Conservation (phyloP, 2,329 filamentous ascomycete species). For the Alternaria solani region DNA sequence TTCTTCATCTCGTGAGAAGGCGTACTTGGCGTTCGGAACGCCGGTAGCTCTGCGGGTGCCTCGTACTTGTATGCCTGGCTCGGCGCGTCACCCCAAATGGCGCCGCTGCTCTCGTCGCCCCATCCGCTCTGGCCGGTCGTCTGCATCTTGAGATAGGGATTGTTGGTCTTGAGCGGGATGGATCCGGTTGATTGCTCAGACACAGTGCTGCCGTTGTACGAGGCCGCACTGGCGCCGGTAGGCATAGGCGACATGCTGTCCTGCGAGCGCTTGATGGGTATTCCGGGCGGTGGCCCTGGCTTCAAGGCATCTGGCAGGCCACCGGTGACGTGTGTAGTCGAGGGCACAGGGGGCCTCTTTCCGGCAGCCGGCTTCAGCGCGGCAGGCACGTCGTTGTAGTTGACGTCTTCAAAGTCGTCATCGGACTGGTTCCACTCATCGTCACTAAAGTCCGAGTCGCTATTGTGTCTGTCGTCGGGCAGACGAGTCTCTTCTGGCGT, state of each 20-base stretch:
- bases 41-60: constrained; percentile 53
- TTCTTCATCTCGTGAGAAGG: constrained; percentile 50
- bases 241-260: constrained; percentile 42
- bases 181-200: constrained; percentile 40
- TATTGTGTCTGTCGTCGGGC: constrained; percentile 32
- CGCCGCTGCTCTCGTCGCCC: constrained; percentile 48
- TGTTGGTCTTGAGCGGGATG: constrained; percentile 52
- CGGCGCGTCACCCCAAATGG: constrained; percentile 50
- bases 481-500: constrained; percentile 34
- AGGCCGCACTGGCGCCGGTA: constrained; percentile 39
- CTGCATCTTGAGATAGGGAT: constrained; percentile 55
- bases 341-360: constrained; percentile 31
- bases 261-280: constrained; percentile 39
- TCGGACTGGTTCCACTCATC: constrained; percentile 49
- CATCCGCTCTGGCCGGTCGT: constrained; percentile 47
- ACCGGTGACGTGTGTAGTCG: constrained; percentile 16
- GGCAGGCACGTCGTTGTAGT: constrained; percentile 44
- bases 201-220: constrained; percentile 41
- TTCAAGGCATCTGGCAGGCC: constrained; percentile 42
- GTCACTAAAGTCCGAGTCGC: constrained; percentile 42
- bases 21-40: constrained; percentile 51
- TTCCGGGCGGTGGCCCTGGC: constrained; percentile 43
- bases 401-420: constrained; percentile 44
- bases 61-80: constrained; percentile 37
- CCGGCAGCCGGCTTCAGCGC: constrained; percentile 48